phyloP scores from a whole-genome alignment of 2,329 filamentous ascomycete species.

The Alternaria gansuensis region DNA sequence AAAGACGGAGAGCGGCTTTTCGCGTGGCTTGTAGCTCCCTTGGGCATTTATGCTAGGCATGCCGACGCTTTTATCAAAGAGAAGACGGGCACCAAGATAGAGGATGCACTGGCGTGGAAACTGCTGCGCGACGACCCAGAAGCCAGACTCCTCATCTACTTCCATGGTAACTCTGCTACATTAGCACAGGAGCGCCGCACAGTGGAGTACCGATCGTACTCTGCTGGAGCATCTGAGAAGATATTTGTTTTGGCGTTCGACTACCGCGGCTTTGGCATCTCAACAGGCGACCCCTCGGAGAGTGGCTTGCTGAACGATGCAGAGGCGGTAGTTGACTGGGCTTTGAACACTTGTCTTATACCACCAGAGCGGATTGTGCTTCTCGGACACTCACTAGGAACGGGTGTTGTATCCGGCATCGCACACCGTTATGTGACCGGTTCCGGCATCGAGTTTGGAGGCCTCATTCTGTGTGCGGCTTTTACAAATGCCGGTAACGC shows the following conservation, averaged over 20 bases:
- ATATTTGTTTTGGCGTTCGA: slow-evolving; percentile 82
- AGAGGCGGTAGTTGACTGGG: slow-evolving; percentile 76
- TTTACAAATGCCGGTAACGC: slow-evolving; percentile 80
- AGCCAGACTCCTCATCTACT: slow-evolving; percentile 65
- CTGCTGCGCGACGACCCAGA: slow-evolving; percentile 62
- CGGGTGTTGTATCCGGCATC: slow-evolving; percentile 79
- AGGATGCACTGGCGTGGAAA: slow-evolving; percentile 59
- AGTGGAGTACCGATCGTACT: slow-evolving; percentile 77
- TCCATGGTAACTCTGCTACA: slow-evolving; percentile 72
- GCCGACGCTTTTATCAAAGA: slow-evolving; percentile 69
- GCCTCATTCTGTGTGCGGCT: slow-evolving; percentile 78
- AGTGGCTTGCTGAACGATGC: slow-evolving; percentile 81
- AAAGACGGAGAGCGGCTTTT: slow-evolving; percentile 80
- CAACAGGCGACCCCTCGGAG: slow-evolving; percentile 81
- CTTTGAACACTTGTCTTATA: slow-evolving; percentile 71
- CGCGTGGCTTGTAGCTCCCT: slow-evolving; percentile 89
- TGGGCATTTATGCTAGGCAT: slow-evolving; percentile 76
- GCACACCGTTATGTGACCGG: slow-evolving; percentile 72
- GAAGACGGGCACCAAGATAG: slow-evolving; percentile 49
- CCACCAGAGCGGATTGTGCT: slow-evolving; percentile 78
- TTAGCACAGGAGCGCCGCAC: slow-evolving; percentile 81
- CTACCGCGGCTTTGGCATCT: slow-evolving; percentile 88
- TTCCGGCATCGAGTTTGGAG: slow-evolving; percentile 73
- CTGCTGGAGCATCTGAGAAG: slow-evolving; percentile 65
- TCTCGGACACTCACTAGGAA: slow-evolving; percentile 87